These are phyloP conservation scores for Delphinella strobiligena DNA, from an alignment of 2,329 filamentous ascomycete species.

Conservation along the genomic window DNA sequence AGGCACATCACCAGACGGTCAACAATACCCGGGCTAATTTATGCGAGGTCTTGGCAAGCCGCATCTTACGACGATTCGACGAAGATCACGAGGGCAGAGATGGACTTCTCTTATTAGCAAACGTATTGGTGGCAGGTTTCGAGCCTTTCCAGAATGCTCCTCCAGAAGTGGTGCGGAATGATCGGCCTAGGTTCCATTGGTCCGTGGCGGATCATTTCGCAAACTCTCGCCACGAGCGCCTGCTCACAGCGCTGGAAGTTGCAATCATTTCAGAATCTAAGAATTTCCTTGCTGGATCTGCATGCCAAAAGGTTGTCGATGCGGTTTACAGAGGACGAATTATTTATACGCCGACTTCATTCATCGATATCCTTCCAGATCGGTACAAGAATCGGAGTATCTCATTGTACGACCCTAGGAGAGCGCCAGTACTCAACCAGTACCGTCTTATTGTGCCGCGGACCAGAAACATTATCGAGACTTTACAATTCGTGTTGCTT, in stretches of 20 bases:
- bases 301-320: constrained; percentile 70
- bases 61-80: constrained; percentile 65
- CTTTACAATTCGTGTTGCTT: constrained; percentile 59
- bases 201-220: constrained; percentile 26
- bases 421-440: constrained; percentile 67
- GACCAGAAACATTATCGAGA: constrained; percentile 64
- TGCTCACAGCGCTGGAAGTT: constrained; percentile 67
- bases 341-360: constrained; percentile 70
- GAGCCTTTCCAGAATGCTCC: constrained; percentile 79
- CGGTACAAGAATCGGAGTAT: constrained; percentile 78
- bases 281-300: constrained; percentile 61
- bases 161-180: constrained; percentile 48
- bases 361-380: constrained; percentile 74
- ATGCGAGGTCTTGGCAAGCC: constrained; percentile 68
- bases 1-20: constrained; percentile 69
- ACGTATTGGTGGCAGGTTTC: constrained; percentile 72
- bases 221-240: constrained; percentile 39
- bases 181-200: constrained; percentile 34
- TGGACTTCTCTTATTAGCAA: constrained; percentile 61
- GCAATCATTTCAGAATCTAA: constrained; percentile 77
- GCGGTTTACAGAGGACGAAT: constrained; percentile 72
- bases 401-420: constrained; percentile 64
- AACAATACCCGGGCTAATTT: constrained; percentile 65
- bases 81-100: constrained; percentile 62
- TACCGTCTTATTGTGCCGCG: constrained; percentile 74